phyloP scores from a whole-genome alignment of 305 asterid species.

The Petunia hybrid region DNA sequence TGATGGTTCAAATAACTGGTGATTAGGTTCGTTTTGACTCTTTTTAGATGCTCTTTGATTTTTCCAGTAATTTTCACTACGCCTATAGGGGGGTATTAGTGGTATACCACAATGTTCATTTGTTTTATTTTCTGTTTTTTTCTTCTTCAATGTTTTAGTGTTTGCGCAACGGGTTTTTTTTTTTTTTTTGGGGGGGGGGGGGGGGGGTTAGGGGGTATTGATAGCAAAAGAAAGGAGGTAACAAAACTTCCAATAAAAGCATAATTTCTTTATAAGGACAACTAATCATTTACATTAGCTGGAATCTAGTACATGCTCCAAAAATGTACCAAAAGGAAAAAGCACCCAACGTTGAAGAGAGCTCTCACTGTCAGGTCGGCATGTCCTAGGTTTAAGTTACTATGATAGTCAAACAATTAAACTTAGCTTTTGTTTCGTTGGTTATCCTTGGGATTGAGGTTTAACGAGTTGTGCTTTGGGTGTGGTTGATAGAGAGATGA shows the following conservation, averaged over 20 bases:
- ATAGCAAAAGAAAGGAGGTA: background rate
- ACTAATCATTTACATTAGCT: background rate
- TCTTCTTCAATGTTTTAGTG: too few relatives aligned
- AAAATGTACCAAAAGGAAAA: conserved; percentile 12
- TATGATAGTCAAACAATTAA: too few relatives aligned
- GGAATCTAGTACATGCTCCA: background rate
- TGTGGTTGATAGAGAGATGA: too few relatives aligned
- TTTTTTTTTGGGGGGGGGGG: background rate
- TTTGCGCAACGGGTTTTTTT: background rate
- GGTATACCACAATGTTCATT: background rate
- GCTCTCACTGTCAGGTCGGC: background rate
- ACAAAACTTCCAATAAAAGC: background rate
- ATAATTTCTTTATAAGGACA: background rate
- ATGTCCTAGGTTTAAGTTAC: too few relatives aligned
- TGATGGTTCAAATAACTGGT: conserved; percentile 18
- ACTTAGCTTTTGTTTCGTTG: too few relatives aligned
- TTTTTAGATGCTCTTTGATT: background rate
- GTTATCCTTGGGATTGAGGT: too few relatives aligned
- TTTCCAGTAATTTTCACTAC: conserved; percentile 21
- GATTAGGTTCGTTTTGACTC: conserved; percentile 5
- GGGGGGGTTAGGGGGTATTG: background rate
- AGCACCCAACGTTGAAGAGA: background rate
- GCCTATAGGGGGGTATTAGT: background rate
- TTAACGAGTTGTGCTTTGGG: too few relatives aligned
- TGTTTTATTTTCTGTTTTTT: conserved; percentile 11